Conservation (phyloP, 352 stramenopile species). For the Globisporangium spinosum region DNA sequence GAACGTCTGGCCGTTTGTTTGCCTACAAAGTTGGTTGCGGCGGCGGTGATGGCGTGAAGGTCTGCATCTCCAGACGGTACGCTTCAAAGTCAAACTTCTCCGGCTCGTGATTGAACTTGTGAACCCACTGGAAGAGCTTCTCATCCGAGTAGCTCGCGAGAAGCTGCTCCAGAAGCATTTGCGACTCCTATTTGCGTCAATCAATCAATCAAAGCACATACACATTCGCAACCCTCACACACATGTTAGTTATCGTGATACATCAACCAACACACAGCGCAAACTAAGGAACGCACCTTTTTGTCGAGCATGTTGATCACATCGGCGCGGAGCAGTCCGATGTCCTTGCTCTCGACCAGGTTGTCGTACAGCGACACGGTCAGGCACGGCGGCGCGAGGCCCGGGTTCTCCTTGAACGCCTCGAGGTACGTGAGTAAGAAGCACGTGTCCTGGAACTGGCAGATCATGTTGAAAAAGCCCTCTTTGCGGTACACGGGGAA, state of each 20-base stretch:
- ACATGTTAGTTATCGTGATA: not conserved
- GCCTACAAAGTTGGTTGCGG: not conserved
- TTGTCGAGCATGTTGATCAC: conserved; percentile 88
- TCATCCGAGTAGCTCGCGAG: conserved; percentile 68
- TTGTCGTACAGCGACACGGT: conserved; percentile 81
- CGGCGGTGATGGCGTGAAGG: conserved; percentile 9
- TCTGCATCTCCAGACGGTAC: conserved; percentile 54
- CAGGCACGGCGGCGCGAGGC: conserved; percentile 66
- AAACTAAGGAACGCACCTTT: conserved; percentile 25
- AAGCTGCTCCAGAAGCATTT: conserved; percentile 59
- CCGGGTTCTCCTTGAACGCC: conserved; percentile 84
- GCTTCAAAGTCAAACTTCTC: conserved; percentile 84
- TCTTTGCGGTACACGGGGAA: conserved; percentile 83
- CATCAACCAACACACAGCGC: not conserved
- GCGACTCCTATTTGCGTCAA: conserved; percentile 42
- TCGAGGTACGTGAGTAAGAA: conserved; percentile 87
- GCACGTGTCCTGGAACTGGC: conserved; percentile 87
- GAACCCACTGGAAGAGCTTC: conserved; percentile 60
- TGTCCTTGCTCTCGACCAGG: conserved; percentile 65
- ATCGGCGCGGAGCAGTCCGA: conserved; percentile 70
- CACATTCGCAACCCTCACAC: not conserved
- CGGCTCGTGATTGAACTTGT: conserved; percentile 86
- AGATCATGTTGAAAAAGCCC: conserved; percentile 88
- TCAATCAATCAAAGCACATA: not conserved
- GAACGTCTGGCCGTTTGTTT: not conserved